Conservation (phyloP, 305 asterid genomes). For the Stenogyne calaminthoides region DNA sequence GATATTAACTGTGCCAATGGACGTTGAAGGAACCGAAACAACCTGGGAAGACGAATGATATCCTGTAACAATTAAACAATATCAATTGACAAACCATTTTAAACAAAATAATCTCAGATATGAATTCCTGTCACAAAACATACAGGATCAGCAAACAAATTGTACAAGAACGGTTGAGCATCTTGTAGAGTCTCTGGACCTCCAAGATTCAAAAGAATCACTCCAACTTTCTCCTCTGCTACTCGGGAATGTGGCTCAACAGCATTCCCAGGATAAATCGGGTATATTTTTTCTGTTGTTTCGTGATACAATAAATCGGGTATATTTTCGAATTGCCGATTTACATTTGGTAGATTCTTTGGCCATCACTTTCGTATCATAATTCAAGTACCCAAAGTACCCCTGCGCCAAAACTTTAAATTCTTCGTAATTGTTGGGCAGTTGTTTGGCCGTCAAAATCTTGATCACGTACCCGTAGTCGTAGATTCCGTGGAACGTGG, state of each 20-base stretch:
- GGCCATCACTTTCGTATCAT: background rate
- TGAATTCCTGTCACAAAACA: slow-evolving; percentile 25
- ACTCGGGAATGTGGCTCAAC: slow-evolving; percentile 42
- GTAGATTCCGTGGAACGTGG: background rate
- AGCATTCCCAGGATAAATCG: slow-evolving; percentile 36
- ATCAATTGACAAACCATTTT: slow-evolving; percentile 17
- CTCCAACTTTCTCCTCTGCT: slow-evolving; percentile 75
- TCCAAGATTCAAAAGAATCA: slow-evolving; percentile 92
- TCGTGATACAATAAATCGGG: slow-evolving; percentile 69
- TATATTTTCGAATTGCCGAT: slow-evolving; percentile 20
- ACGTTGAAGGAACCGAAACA: slow-evolving; percentile 82
- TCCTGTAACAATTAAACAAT: slow-evolving; percentile 51
- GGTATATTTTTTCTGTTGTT: slow-evolving; percentile 29
- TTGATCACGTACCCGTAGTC: slow-evolving; percentile 3
- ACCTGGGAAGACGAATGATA: slow-evolving; percentile 92
- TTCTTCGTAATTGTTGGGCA: background rate
- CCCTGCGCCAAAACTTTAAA: background rate
- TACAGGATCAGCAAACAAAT: slow-evolving; percentile 92
- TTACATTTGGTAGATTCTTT: background rate
- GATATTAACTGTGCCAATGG: slow-evolving; percentile 93
- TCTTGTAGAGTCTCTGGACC: slow-evolving; percentile 92
- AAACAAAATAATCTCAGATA: background rate
- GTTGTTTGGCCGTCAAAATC: background rate
- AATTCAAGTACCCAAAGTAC: background rate
- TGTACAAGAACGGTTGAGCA: slow-evolving; percentile 92